Percentiles rank a stretch among this genome's conserved stretches.
Evolutionary conservation across 805 yeast species (phyloP).

Genomic region (Candida krabiensis): DNA sequence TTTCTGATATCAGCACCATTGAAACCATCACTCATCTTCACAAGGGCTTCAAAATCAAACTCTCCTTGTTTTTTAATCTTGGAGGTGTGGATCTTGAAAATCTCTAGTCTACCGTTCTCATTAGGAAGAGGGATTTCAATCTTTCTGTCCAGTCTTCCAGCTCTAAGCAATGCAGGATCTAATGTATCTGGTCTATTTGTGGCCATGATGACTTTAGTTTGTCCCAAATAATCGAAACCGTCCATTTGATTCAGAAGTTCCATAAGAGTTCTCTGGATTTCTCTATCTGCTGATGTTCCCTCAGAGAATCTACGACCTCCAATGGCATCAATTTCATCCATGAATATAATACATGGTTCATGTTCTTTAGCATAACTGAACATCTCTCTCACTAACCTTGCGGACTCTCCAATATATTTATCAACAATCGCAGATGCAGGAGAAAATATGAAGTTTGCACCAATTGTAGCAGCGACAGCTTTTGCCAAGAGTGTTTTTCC

Average conservation of each 20-base stretch:
- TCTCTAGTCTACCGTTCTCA: constrained; percentile 91
- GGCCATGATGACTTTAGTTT: constrained; percentile 97
- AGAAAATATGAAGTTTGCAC: constrained; percentile 96
- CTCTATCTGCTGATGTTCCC: constrained; percentile 98
- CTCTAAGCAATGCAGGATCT: constrained; percentile 95
- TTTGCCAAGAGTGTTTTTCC: constrained; percentile 95
- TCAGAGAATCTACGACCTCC: constrained; percentile 98
- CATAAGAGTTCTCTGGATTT: constrained; percentile 96
- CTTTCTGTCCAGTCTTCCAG: constrained; percentile 96
- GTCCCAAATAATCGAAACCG: constrained; percentile 95
- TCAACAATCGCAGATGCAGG: constrained; percentile 98
- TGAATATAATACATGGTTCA: constrained; percentile 95
- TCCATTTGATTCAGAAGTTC: constrained; percentile 97
- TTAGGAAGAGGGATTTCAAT: constrained; percentile 95
- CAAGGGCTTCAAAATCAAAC: constrained; percentile 94
- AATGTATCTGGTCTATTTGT: constrained; percentile 98
- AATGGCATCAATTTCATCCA: constrained; percentile 99
- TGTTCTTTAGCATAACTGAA: constrained; percentile 97
- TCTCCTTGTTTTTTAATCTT: constrained; percentile 90
- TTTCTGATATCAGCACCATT: constrained; percentile 98
- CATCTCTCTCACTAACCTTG: constrained; percentile 96
- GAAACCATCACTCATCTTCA: constrained; percentile 98
- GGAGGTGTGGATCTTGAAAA: constrained; percentile 88
- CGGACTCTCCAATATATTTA: constrained; percentile 97
- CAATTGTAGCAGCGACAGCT: constrained; percentile 98